Conservation (phyloP, 1,284 basidiomycete species). For the Apiotrichum sp. region DNA sequence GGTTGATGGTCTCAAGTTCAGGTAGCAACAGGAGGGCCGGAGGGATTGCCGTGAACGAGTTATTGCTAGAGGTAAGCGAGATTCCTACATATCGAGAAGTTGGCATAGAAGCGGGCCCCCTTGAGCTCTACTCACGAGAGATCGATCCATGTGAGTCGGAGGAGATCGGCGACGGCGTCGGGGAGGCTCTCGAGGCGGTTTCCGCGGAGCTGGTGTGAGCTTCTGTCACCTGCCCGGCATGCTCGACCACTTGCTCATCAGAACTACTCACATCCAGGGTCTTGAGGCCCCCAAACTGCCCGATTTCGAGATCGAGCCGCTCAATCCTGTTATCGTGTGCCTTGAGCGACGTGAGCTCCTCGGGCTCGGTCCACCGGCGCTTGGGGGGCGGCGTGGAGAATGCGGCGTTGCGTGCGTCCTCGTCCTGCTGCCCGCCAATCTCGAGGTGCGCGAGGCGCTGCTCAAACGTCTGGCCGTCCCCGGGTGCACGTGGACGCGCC, state of each 20-base stretch:
- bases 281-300: constrained; percentile 41
- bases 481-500: neutral
- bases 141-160: constrained; percentile 36
- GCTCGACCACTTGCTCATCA: no score
- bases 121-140: constrained; percentile 34
- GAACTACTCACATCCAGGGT: constrained; percentile 30
- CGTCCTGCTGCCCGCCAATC: constrained; percentile 28
- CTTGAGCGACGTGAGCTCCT: constrained; percentile 35
- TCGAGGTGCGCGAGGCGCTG: neutral
- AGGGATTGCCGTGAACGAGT: constrained; percentile 33
- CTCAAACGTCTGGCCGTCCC: neutral
- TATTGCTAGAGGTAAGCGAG: constrained; percentile 24
- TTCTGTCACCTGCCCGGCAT: neutral
- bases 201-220: constrained; percentile 25
- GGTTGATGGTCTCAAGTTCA: constrained; percentile 35
- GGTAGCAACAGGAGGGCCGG: constrained; percentile 38
- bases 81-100: neutral
- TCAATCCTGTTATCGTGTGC: constrained; percentile 32
- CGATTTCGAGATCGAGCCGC: constrained; percentile 40
- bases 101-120: constrained; percentile 4
- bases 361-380: constrained; percentile 35
- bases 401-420: constrained; percentile 7
- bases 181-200: constrained; percentile 36
- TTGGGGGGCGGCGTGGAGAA: constrained; percentile 22
- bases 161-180: constrained; percentile 39